Percentiles rank a stretch among this genome's conserved stretches.
Evolutionary conservation across 345 rosid genomes (phyloP).

Genomic region (Sisymbrium altissimum): DNA sequence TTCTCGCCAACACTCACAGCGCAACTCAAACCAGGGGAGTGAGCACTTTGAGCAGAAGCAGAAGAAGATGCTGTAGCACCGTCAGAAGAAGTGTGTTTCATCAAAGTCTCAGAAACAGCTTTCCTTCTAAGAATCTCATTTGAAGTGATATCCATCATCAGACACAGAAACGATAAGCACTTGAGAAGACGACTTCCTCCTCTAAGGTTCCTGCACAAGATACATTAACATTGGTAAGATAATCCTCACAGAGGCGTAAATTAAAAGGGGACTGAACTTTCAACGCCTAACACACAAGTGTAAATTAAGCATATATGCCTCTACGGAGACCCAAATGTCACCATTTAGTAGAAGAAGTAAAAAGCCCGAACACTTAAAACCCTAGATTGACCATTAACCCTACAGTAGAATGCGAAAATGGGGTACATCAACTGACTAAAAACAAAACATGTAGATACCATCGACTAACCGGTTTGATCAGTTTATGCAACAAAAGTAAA

Average conservation of each 20-base stretch:
- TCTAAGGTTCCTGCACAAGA: neutral
- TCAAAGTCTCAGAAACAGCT: neutral
- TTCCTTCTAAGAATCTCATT: neutral
- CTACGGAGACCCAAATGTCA: neutral
- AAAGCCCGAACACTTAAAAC: neutral
- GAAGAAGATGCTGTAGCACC: neutral
- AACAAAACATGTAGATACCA: neutral
- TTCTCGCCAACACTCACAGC: slow-evolving; percentile 1
- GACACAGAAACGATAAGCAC: neutral
- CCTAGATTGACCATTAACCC: no score
- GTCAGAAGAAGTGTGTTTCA: neutral
- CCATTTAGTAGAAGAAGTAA: neutral
- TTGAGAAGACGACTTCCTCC: neutral
- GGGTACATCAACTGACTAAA: no score
- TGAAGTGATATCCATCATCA: neutral
- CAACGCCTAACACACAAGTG: neutral
- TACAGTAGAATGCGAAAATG: no score
- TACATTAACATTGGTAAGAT: neutral
- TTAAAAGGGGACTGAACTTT: no score
- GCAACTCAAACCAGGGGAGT: neutral
- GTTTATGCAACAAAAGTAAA: neutral
- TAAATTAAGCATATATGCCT: neutral
- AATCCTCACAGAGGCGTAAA: no score
- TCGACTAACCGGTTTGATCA: neutral
- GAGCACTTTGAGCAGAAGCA: no score